Conservation (phyloP, 306 rosid species). For the Cucurbita ficifolia region DNA sequence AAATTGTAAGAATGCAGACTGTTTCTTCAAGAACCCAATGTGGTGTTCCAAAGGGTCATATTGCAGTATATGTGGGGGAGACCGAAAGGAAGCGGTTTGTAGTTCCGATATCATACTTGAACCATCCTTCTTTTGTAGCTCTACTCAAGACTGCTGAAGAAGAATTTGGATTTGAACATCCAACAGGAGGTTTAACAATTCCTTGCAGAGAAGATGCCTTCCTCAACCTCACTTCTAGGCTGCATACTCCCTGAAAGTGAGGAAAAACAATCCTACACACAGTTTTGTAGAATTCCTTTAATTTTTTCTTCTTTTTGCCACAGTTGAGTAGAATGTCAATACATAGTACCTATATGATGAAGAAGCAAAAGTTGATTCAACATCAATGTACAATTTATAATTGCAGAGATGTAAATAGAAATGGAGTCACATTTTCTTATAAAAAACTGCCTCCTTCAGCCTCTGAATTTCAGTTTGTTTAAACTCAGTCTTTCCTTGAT, state of each 20-base stretch:
- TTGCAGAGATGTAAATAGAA: neutral
- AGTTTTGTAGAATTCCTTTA: neutral
- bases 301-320: neutral
- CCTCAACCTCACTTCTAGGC: conserved; percentile 16
- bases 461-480: neutral
- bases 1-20: neutral
- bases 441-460: neutral
- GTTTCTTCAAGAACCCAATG: neutral
- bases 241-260: neutral
- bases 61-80: conserved; percentile 41
- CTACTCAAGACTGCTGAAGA: conserved; percentile 21
- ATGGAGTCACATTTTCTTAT: neutral
- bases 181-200: conserved; percentile 41
- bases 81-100: conserved; percentile 22
- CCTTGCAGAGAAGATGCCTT: conserved; percentile 33
- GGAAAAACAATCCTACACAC: neutral
- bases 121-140: conserved; percentile 24
- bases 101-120: conserved; percentile 30
- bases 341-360: neutral
- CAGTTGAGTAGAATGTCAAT: neutral
- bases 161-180: conserved; percentile 42
- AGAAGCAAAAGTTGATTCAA: neutral
- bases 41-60: conserved; percentile 34
- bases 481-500: neutral
- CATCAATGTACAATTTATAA: neutral